Evolutionary conservation across 305 asterid species (phyloP).

Genomic region (Fraxinus floribunda): DNA sequence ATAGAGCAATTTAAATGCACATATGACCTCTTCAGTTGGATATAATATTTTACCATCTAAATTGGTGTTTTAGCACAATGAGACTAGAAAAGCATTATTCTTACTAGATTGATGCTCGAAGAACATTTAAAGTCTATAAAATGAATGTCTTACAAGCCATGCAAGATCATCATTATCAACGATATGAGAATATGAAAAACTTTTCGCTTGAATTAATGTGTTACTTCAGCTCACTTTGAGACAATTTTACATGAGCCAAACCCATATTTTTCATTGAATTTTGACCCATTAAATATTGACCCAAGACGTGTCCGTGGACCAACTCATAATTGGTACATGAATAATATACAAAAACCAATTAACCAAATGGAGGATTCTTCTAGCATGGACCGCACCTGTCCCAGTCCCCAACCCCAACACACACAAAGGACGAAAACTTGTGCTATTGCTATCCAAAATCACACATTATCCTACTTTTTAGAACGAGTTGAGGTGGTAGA

Average conservation of each 20-base stretch:
- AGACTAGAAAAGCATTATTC: too few species aligned
- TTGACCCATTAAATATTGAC: background rate
- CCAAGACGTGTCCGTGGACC: background rate
- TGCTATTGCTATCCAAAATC: background rate
- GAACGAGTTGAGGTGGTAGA: background rate
- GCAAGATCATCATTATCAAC: background rate
- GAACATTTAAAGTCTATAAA: too few species aligned
- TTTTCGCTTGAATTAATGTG: background rate
- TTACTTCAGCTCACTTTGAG: background rate
- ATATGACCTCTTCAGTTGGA: too few species aligned
- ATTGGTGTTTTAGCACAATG: too few species aligned
- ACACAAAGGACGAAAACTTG: background rate
- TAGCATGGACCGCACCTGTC: background rate
- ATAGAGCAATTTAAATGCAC: too few species aligned
- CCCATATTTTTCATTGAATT: background rate
- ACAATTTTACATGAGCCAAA: background rate
- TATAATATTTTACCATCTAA: too few species aligned
- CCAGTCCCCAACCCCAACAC: background rate
- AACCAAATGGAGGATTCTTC: background rate
- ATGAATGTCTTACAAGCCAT: background rate
- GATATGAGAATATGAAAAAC: background rate
- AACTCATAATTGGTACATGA: background rate
- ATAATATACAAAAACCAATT: background rate
- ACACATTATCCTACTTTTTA: background rate
- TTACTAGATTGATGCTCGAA: too few species aligned